These are phyloP conservation scores for Phytophthora colocasiae DNA, from an alignment of 352 stramenopile species.

Conservation along the genomic window DNA sequence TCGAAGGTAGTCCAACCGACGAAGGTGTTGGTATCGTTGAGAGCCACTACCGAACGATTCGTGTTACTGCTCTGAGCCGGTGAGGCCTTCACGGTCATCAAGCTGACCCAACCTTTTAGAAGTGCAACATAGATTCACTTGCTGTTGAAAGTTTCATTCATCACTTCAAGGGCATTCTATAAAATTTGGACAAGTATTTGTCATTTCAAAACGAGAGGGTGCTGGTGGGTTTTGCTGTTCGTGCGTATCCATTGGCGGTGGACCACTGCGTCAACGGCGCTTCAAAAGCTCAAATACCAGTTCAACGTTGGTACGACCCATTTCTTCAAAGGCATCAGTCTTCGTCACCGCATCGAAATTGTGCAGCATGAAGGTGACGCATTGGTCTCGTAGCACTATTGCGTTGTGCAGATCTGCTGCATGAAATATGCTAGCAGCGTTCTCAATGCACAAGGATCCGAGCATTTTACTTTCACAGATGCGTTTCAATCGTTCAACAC, in stretches of 20 bases:
- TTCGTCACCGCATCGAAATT: slow-evolving; percentile 98
- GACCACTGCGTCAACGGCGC: slow-evolving; percentile 49
- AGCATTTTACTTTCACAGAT: slow-evolving; percentile 98
- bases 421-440: slow-evolving; percentile 96
- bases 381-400: slow-evolving; percentile 92
- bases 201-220: slow-evolving; percentile 9
- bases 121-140: slow-evolving; percentile 8
- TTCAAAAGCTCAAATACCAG: slow-evolving; percentile 98
- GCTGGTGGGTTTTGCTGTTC: background rate
- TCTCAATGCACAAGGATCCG: slow-evolving; percentile 95
- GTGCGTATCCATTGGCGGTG: too few relatives aligned
- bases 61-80: slow-evolving; percentile 20
- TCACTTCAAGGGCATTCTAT: slow-evolving; percentile 19
- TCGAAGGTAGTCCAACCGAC: background rate
- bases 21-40: slow-evolving; percentile 1
- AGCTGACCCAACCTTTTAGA: slow-evolving; percentile 3
- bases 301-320: slow-evolving; percentile 98
- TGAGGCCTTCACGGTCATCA: slow-evolving; percentile 11
- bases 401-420: slow-evolving; percentile 96
- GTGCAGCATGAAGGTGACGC: slow-evolving; percentile 96
- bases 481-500: slow-evolving; percentile 88
- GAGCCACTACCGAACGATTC: slow-evolving; percentile 44
- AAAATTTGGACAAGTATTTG: slow-evolving; percentile 19
- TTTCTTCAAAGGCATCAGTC: slow-evolving; percentile 97
- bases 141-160: background rate